Percentiles rank a stretch among this genome's conserved stretches.
These are phyloP conservation scores for Sugiyamaella floridensis DNA, from an alignment of 805 yeast genomes.

Conservation along the genomic window DNA sequence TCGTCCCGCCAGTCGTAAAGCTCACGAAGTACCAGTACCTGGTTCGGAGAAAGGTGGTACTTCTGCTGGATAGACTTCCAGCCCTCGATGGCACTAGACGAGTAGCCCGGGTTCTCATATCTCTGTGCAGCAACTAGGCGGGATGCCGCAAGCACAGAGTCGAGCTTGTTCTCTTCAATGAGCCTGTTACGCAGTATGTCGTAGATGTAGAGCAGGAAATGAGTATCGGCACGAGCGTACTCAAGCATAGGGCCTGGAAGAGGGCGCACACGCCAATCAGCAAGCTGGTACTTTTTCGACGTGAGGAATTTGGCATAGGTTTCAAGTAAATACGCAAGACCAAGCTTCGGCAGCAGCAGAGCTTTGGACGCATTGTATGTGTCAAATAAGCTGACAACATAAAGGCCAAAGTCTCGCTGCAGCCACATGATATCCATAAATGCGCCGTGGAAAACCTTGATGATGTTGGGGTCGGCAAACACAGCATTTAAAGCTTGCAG, in stretches of 20 bases:
- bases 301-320: slow-evolving; percentile 76
- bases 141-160: slow-evolving; percentile 58
- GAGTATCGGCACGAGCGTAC: slow-evolving; percentile 94
- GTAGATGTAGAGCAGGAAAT: slow-evolving; percentile 74
- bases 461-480: slow-evolving; percentile 71
- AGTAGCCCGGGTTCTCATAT: slow-evolving; percentile 68
- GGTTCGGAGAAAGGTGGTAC: slow-evolving; percentile 53
- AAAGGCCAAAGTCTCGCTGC: slow-evolving; percentile 89
- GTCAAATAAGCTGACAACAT: slow-evolving; percentile 83
- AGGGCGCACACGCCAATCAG: slow-evolving; percentile 95
- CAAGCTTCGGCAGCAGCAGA: slow-evolving; percentile 72
- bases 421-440: slow-evolving; percentile 95
- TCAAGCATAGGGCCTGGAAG: slow-evolving; percentile 64
- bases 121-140: slow-evolving; percentile 72
- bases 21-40: slow-evolving; percentile 48
- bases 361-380: slow-evolving; percentile 83
- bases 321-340: slow-evolving; percentile 79
- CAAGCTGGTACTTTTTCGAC: slow-evolving; percentile 88
- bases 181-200: slow-evolving; percentile 64
- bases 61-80: slow-evolving; percentile 58
- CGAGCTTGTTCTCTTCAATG: slow-evolving; percentile 39
- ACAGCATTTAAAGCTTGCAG: slow-evolving; percentile 59
- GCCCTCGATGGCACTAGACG: slow-evolving; percentile 40
- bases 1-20: slow-evolving; percentile 80
- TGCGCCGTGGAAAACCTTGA: slow-evolving; percentile 94